phyloP scores from a whole-genome alignment of 2,329 filamentous ascomycete genomes.

The Pleoardoris graminearum region DNA sequence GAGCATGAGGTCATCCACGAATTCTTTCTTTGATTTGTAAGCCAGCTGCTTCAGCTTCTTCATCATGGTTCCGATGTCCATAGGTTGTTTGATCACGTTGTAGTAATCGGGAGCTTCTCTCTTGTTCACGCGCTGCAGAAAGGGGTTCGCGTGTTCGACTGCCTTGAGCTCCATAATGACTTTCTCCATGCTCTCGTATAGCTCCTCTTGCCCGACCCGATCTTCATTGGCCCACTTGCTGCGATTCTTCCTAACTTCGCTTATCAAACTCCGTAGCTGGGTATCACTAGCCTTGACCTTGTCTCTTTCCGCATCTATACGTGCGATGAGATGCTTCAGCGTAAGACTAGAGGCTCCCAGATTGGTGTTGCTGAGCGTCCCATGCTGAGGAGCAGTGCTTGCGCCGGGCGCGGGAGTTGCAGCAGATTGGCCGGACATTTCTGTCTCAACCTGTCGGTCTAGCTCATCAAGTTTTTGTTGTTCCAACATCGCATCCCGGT shows the following conservation, averaged over 20 bases:
- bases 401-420: conserved; percentile 56
- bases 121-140: conserved; percentile 93
- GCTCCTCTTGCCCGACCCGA: conserved; percentile 93
- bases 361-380: conserved; percentile 89
- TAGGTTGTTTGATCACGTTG: conserved; percentile 89
- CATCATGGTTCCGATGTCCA: conserved; percentile 97
- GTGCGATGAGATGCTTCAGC: conserved; percentile 92
- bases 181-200: conserved; percentile 96
- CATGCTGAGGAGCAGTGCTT: conserved; percentile 67
- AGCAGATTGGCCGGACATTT: conserved; percentile 71
- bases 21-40: conserved; percentile 78
- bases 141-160: conserved; percentile 96
- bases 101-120: conserved; percentile 96
- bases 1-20: conserved; percentile 87
- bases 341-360: conserved; percentile 94
- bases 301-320: conserved; percentile 90
- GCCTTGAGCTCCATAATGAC: conserved; percentile 96
- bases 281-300: conserved; percentile 90
- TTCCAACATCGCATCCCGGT: conserved; percentile 94
- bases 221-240: conserved; percentile 99
- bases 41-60: conserved; percentile 81
- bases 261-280: conserved; percentile 89
- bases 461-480: conserved; percentile 96
- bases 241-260: conserved; percentile 94
- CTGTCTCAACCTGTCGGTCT: conserved; percentile 92